Base-by-base conservation (phyloP, 148 eudicot genomes). In the Camellia sinensis region DNA sequence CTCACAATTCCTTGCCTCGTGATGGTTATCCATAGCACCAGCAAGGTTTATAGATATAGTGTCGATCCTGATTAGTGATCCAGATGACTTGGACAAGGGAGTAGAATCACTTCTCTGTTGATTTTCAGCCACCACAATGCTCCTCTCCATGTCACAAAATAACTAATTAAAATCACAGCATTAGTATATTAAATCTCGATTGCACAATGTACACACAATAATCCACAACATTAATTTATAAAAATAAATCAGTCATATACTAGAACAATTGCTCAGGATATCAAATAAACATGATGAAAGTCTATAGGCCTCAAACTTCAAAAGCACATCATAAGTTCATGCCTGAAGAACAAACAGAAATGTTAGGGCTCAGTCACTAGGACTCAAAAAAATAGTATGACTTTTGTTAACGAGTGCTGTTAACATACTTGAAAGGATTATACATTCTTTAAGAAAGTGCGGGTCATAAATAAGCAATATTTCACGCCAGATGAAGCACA, bases 31-130 rank as follows among this genome's bases (percentile, higher is more conserved):
- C 73, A 82, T 79, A 48, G 60, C 83, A 68, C 79, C 71, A 3
- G 77, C 18, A 45, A 75, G 79, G 78, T 86, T 81, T 13, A 84
- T 66, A 53, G 85, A 78, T 57, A 79, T 78, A 15, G 81, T 13
- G 74, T 85, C 85, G 43, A 85, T 82, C 78, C 79, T 75, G 54
- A 79, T 72, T 77, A 71, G 85, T 29, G 81, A 19, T 73, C 71
- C 82, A n/a, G 77, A 67, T 57, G 84, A 73, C 84, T 80, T 82
- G 66, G 84, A 76, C 18, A 79, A 72, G 40, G 83, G 71, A 80
- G 69, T 66, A 11, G 77, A 80, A 14, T 86, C 80, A 60, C 76
- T 80, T 80, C 2, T 69, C 67, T 67, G 85, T 37, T 69, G 81
- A 74, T 79, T 79, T 60, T 64, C 68, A 71, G 78, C 84, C 80